phyloP scores from a whole-genome alignment of 768 basidiomycete species.

The Daedalea quercina region DNA sequence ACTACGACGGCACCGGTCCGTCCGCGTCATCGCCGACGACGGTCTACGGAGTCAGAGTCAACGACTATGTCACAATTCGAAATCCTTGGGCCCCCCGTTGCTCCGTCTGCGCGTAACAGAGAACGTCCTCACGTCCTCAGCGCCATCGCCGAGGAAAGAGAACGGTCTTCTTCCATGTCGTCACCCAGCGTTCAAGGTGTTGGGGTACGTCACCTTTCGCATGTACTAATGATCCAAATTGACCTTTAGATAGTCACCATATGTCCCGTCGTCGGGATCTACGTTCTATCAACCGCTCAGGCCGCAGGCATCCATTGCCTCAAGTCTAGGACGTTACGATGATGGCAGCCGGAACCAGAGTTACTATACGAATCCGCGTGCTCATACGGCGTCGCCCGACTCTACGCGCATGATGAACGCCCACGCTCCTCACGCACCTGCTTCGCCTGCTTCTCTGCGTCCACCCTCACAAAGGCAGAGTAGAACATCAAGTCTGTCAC shows the following conservation, averaged over 20 bases:
- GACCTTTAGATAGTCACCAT: constrained; percentile 10
- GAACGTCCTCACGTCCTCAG: constrained; percentile 37
- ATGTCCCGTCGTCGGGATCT: background rate
- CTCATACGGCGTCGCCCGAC: constrained; percentile 13
- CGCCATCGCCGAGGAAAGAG: constrained; percentile 36
- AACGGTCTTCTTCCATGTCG: constrained; percentile 14
- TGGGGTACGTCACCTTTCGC: background rate
- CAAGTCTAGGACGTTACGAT: background rate
- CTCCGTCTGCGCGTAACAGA: constrained; percentile 10
- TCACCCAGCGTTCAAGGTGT: constrained; percentile 9
- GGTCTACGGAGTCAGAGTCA: constrained; percentile 45
- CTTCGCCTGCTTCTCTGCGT: constrained; percentile 6
- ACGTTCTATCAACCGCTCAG: constrained; percentile 4
- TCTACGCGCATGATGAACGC: background rate
- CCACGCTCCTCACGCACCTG: background rate
- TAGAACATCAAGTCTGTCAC: background rate
- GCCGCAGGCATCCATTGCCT: background rate
- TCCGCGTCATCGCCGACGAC: constrained; percentile 32
- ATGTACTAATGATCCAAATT: background rate
- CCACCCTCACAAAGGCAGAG: constrained; percentile 7
- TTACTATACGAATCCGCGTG: constrained; percentile 11
- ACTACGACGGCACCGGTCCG: constrained; percentile 18
- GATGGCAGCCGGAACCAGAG: constrained; percentile 4
- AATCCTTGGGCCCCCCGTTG: constrained; percentile 37
- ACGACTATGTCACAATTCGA: constrained; percentile 50